Conservation (phyloP, 257 asterid genomes). For the Jacaranda copaia region DNA sequence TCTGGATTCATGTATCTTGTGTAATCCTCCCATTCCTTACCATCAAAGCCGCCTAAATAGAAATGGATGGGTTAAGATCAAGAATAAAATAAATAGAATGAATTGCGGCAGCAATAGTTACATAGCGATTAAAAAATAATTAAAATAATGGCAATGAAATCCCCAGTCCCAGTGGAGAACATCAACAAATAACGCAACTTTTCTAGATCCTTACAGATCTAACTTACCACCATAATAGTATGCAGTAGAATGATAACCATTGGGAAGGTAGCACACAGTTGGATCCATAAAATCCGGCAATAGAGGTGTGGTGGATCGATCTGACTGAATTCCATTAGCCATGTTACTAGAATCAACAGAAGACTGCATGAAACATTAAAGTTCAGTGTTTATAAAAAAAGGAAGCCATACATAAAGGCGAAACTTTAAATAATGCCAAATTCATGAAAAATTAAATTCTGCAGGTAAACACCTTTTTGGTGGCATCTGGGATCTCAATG, state of each 20-base stretch:
- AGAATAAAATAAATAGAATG: neutral
- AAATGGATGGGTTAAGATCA: neutral
- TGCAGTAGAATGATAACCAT: conserved; percentile 53
- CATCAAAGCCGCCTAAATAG: conserved; percentile 53
- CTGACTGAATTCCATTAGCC: conserved; percentile 48
- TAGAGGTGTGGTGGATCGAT: conserved; percentile 53
- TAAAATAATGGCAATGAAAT: neutral
- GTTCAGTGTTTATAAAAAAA: conserved; percentile 6
- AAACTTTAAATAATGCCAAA: neutral
- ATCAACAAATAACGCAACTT: neutral
- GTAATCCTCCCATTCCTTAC: conserved; percentile 63
- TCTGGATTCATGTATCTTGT: conserved; percentile 52
- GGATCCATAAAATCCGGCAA: conserved; percentile 58
- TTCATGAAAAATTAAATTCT: neutral
- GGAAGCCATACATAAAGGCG: neutral
- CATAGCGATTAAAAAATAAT: neutral
- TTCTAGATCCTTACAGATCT: neutral
- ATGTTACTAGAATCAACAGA: conserved; percentile 47
- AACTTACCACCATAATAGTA: conserved; percentile 55
- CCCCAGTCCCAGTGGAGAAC: neutral
- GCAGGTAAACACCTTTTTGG: conserved; percentile 47
- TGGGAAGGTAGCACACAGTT: conserved; percentile 49
- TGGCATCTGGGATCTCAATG: conserved; percentile 49
- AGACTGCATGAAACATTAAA: conserved; percentile 40
- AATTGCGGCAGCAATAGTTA: neutral